Evolutionary conservation across 805 yeast genomes (phyloP).

Genomic region (Phaffomyces opuntiae): DNA sequence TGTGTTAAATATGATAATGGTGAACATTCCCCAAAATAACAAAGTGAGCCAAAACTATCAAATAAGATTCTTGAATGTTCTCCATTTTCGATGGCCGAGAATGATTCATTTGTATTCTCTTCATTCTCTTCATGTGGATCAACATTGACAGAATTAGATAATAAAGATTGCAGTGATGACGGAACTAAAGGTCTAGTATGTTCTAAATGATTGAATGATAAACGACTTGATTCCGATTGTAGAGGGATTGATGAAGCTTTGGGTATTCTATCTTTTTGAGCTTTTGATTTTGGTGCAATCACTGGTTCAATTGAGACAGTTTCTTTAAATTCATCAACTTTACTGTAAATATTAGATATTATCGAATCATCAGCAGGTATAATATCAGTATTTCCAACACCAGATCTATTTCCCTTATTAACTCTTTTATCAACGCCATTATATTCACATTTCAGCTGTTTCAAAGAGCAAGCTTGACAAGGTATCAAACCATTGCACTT

Average conservation of each 20-base stretch:
- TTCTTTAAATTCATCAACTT: too few relatives aligned
- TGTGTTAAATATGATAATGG: conserved; percentile 35
- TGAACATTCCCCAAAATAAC: conserved; percentile 37
- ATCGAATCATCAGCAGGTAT: too few relatives aligned
- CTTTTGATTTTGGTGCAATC: too few relatives aligned
- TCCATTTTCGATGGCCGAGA: conserved; percentile 8
- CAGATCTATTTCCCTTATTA: too few relatives aligned
- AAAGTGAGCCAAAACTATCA: conserved; percentile 29
- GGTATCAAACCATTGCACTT: conserved; percentile 29
- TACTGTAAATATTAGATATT: too few relatives aligned
- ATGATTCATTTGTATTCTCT: conserved; percentile 10
- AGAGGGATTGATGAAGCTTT: too few relatives aligned
- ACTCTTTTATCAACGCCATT: conserved; percentile 20
- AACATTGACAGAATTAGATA: conserved; percentile 15
- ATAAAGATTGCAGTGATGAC: conserved; percentile 15
- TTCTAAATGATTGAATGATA: background rate
- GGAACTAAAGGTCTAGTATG: conserved; percentile 4
- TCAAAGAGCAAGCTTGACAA: conserved; percentile 27
- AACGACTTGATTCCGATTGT: background rate
- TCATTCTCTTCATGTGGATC: conserved; percentile 9
- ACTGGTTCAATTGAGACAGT: too few relatives aligned
- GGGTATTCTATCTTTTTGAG: too few relatives aligned
- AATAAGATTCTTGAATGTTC: conserved; percentile 25
- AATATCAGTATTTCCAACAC: too few relatives aligned
- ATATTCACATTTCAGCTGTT: conserved; percentile 27